A percentile compares a stretch with the other conserved stretches of the same genome.
These are phyloP conservation scores for Leptomonas pyrrhocoris DNA, from an alignment of 208 protist genomes.

Conservation along the genomic window DNA sequence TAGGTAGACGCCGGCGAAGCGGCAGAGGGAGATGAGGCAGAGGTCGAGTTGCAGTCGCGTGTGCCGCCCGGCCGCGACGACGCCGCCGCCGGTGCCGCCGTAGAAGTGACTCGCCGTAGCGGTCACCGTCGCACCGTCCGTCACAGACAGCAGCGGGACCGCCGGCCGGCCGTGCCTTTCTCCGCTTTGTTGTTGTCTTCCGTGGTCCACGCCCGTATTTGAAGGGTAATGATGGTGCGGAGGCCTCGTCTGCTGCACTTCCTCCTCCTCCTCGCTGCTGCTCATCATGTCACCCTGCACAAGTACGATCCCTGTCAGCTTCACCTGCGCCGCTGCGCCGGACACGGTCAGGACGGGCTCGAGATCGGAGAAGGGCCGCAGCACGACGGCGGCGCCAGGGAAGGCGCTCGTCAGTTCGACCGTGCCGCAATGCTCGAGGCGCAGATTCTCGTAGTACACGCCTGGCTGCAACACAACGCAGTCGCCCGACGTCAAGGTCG, in stretches of 20 bases:
- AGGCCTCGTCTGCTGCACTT: too few relatives aligned
- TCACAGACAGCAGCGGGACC: constrained; percentile 41
- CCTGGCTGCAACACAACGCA: constrained; percentile 58
- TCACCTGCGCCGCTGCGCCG: constrained; percentile 36
- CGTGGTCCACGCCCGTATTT: not conserved
- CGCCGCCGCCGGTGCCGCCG: constrained; percentile 45
- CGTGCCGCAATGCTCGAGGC: constrained; percentile 37
- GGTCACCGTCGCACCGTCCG: constrained; percentile 37
- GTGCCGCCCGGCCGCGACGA: constrained; percentile 35
- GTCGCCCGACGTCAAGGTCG: constrained; percentile 22
- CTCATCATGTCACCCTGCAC: constrained; percentile 28
- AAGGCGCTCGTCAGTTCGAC: constrained; percentile 53
- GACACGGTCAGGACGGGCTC: constrained; percentile 55
- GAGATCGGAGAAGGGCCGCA: constrained; percentile 39
- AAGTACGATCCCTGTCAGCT: constrained; percentile 63
- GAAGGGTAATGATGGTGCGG: too few relatives aligned
- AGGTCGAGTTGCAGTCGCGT: constrained; percentile 48
- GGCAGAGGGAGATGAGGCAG: constrained; percentile 59
- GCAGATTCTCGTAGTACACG: constrained; percentile 62
- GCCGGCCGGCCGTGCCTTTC: constrained; percentile 2
- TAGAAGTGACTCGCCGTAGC: constrained; percentile 75
- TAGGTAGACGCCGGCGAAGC: constrained; percentile 56
- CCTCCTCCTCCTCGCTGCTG: not conserved
- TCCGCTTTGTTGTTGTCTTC: not conserved
- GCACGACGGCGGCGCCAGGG: constrained; percentile 67